Conservation (phyloP, 116 monocot species). For the Dioscorea cayenensis region DNA sequence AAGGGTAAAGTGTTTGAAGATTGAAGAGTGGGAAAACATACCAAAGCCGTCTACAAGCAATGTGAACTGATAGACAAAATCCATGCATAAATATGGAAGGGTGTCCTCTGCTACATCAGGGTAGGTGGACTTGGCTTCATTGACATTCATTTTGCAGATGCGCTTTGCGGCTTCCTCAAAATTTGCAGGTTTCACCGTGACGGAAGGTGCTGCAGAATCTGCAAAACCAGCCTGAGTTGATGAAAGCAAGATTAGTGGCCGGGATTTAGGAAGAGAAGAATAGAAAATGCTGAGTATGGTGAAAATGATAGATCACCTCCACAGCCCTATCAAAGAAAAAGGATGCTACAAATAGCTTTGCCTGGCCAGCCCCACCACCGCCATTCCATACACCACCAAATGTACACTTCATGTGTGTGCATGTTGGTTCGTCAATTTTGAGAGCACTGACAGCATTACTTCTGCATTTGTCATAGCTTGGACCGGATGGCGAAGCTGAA, state of each 20-base stretch:
- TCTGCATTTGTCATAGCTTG: slow-evolving; percentile 70
- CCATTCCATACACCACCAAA: slow-evolving; percentile 99
- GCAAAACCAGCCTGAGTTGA: slow-evolving; percentile 36
- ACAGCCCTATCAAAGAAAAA: slow-evolving; percentile 97
- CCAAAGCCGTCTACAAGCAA: slow-evolving; percentile 74
- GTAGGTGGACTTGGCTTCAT: slow-evolving; percentile 29
- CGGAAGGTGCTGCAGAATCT: slow-evolving; percentile 18
- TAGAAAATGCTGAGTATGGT: background rate
- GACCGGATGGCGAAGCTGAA: slow-evolving; percentile 51
- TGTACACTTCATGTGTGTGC: slow-evolving; percentile 87
- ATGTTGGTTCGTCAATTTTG: slow-evolving; percentile 64
- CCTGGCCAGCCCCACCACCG: slow-evolving; percentile 91
- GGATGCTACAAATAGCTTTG: slow-evolving; percentile 84
- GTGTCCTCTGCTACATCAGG: slow-evolving; percentile 24
- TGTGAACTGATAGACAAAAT: slow-evolving; percentile 60
- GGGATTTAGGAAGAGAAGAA: background rate
- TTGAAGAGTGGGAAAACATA: slow-evolving; percentile 11
- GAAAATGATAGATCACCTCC: slow-evolving; percentile 37
- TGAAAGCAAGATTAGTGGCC: background rate
- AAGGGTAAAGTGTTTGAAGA: background rate
- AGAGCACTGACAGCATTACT: slow-evolving; percentile 53
- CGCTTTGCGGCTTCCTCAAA: slow-evolving; percentile 41
- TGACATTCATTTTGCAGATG: slow-evolving; percentile 32
- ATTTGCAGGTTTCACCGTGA: slow-evolving; percentile 36
- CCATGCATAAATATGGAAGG: slow-evolving; percentile 61